Evolutionary conservation across 1,284 basidiomycete species (phyloP).

Genomic region (Blastosporella zonata): DNA sequence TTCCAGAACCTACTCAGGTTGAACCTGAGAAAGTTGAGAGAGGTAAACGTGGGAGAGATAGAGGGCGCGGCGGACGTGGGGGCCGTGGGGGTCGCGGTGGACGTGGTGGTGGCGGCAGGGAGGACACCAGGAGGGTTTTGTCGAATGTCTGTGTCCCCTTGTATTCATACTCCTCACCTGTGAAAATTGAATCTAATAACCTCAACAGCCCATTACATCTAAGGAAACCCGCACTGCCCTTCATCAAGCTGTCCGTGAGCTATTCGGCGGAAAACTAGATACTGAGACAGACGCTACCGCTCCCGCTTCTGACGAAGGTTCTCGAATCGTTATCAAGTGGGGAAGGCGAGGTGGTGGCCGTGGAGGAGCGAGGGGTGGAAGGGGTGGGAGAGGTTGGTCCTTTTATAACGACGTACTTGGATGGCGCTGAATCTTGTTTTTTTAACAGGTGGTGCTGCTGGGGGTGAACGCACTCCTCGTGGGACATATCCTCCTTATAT

Average conservation of each 20-base stretch:
- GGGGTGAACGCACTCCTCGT: slow-evolving; percentile 44
- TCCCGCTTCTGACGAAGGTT: slow-evolving; percentile 56
- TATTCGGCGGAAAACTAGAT: slow-evolving; percentile 83
- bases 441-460: slow-evolving; percentile 25
- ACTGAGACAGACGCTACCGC: slow-evolving; percentile 68
- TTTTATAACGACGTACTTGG: not conserved
- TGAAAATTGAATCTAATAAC: slow-evolving; percentile 16
- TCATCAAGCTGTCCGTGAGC: slow-evolving; percentile 78
- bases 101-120: slow-evolving; percentile 47
- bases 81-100: slow-evolving; percentile 47
- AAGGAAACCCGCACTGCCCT: slow-evolving; percentile 82
- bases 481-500: slow-evolving; percentile 86
- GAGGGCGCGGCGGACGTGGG: slow-evolving; percentile 41
- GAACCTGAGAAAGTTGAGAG: slow-evolving; percentile 23
- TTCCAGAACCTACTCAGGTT: slow-evolving; percentile 17
- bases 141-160: slow-evolving; percentile 62
- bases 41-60: slow-evolving; percentile 39
- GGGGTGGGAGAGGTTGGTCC: slow-evolving; percentile 37
- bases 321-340: slow-evolving; percentile 76
- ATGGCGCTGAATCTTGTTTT: slow-evolving; percentile 1
- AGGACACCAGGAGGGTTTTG: slow-evolving; percentile 72
- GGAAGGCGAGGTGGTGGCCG: slow-evolving; percentile 44
- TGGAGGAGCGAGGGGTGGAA: slow-evolving; percentile 40
- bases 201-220: slow-evolving; percentile 68
- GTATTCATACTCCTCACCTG: slow-evolving; percentile 21